Percentiles rank a stretch among this genome's conserved stretches.
These are phyloP conservation scores for Rostrohypoxylon terebratum DNA, from an alignment of 495 filamentous ascomycete genomes.

Conservation along the genomic window DNA sequence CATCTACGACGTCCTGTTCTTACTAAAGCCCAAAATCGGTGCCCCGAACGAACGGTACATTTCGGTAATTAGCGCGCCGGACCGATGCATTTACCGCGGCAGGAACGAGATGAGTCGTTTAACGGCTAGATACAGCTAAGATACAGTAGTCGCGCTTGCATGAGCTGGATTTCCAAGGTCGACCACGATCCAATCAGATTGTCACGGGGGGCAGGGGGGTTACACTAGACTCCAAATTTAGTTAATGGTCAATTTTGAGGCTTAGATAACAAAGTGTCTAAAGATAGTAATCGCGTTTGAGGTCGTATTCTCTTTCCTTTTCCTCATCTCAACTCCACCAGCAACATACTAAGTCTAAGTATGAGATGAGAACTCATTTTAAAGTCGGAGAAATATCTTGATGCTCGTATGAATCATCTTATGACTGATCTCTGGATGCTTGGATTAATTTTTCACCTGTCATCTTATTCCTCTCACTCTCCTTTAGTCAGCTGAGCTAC, in stretches of 20 bases:
- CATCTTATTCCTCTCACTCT: background rate
- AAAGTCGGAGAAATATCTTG: slow-evolving; percentile 11
- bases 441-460: slow-evolving; percentile 19
- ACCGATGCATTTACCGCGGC: slow-evolving; percentile 13
- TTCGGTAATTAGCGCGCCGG: slow-evolving; percentile 37
- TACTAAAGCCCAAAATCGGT: slow-evolving; percentile 12
- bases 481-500: slow-evolving; percentile 7
- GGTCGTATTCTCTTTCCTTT: background rate
- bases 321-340: slow-evolving; percentile 8
- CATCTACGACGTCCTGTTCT: slow-evolving; percentile 5
- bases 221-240: slow-evolving; percentile 9
- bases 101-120: slow-evolving; percentile 7
- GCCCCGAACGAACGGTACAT: slow-evolving; percentile 20
- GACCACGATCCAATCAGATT: slow-evolving; percentile 31
- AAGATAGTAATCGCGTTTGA: slow-evolving; percentile 18
- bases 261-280: background rate
- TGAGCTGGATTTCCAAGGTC: slow-evolving; percentile 11
- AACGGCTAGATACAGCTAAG: slow-evolving; percentile 11
- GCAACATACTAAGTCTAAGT: background rate
- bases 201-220: slow-evolving; percentile 3
- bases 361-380: background rate
- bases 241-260: slow-evolving; percentile 12
- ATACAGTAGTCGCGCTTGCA: slow-evolving; percentile 28
- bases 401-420: slow-evolving; percentile 5
- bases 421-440: slow-evolving; percentile 5